Evolutionary conservation across 2,329 filamentous ascomycete genomes (phyloP).

Genomic region (Fusarium sp.): DNA sequence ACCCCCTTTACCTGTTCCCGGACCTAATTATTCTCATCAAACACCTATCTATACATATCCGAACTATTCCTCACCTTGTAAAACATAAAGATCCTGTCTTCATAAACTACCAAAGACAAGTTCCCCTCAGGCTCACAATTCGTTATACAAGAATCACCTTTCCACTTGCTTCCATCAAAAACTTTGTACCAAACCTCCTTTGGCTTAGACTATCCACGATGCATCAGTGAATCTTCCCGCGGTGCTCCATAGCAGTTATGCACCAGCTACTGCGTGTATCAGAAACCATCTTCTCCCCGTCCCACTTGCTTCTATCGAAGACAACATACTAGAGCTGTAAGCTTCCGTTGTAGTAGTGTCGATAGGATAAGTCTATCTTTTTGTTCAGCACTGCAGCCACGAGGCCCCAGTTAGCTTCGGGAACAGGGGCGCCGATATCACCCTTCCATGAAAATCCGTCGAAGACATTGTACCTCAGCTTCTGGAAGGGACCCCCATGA

Average conservation of each 20-base stretch:
- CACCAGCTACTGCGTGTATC: rapidly evolving
- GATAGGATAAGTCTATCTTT: background rate
- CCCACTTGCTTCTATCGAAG: background rate
- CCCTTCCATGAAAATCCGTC: background rate
- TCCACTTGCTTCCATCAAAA: background rate
- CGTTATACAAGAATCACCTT: background rate
- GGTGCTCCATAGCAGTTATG: background rate
- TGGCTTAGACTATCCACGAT: background rate
- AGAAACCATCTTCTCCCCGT: rapidly evolving
- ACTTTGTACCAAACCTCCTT: background rate
- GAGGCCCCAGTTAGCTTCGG: background rate
- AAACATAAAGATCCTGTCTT: background rate
- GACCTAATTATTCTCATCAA: background rate
- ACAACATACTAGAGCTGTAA: rapidly evolving
- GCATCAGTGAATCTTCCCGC: background rate
- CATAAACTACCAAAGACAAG: background rate
- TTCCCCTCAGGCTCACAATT: background rate
- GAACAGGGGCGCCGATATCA: background rate
- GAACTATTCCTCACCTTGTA: background rate
- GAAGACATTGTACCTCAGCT: background rate
- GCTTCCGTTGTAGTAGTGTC: rapidly evolving
- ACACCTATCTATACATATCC: background rate
- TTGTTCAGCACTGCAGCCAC: background rate
- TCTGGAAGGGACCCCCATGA: background rate
- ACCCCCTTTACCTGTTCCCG: rapidly evolving